Base-by-base conservation (phyloP, 345 rosid genomes). In the Corchorus olitorius region DNA sequence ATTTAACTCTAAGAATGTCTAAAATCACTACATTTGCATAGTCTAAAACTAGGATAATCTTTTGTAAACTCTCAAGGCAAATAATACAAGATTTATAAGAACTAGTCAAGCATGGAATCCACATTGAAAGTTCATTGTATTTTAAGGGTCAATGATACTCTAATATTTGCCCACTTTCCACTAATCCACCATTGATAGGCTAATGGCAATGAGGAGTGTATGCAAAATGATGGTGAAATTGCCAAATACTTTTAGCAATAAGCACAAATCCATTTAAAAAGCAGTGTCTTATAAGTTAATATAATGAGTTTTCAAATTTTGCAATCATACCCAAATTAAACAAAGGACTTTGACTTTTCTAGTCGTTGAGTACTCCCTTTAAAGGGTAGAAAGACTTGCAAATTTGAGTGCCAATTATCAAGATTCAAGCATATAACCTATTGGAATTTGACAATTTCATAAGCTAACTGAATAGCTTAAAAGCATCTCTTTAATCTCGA, bases 111-210 rank as follows among this genome's bases (percentile, higher is more conserved):
- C 43, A 39, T 39, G 43, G 5, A 39, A 3, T 39, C 43, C 43
- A 39, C 43, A 39, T 39, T 6, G 43, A 39, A 39, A 39, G 43
- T 22, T 5, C 35, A 56, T 20, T 3, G 34, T 13, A 4, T 56
- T 12, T 45, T 45, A 45, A 45, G 9, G 9, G 61, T 56, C 22
- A 11, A 19, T 20, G 13, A 41, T 41, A 11, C 10, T 43, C 20
- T 20, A 63, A 35, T 63, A 35, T 63, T 27, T 63, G 66, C 12
- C 20, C 12, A 63, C 66, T 63, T 63, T 20, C 35, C 66, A 63
- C 46, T 15, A 63, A 63, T 63, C 45, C 66, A 6, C 66, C 66
- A 15, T 63, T 63, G 11, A 35, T 63, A 35, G 66, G 46, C 13
- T 20, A 43, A 27, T 27, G 27, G 27, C 0, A 27, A 27, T 1